Conservation (phyloP, 2,329 filamentous ascomycete species). For the Trichoderma citrinoviride region DNA sequence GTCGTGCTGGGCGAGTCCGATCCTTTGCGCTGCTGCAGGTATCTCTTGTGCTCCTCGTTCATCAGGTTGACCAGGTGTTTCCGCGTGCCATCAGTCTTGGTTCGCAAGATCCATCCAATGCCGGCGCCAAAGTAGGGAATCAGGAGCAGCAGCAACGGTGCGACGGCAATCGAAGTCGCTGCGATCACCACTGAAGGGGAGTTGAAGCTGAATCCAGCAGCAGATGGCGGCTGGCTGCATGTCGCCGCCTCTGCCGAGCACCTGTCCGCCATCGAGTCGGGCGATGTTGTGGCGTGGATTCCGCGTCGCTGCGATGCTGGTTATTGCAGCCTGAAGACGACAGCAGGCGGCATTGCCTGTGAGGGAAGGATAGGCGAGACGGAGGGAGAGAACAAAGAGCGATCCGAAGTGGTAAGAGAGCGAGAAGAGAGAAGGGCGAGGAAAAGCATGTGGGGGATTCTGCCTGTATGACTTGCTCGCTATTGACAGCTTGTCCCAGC, state of each 20-base stretch:
- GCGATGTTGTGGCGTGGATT: background rate
- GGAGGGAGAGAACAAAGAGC: background rate
- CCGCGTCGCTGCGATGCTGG: background rate
- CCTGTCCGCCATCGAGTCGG: constrained; percentile 11
- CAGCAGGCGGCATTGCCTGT: constrained; percentile 17
- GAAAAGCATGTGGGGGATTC: constrained; percentile 22
- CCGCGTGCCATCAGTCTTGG: constrained; percentile 61
- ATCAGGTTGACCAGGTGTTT: constrained; percentile 55
- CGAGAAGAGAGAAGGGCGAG: background rate
- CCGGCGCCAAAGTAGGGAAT: constrained; percentile 40
- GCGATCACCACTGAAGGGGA: constrained; percentile 30
- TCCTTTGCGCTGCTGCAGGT: constrained; percentile 34
- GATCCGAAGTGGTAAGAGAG: background rate
- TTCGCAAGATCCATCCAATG: constrained; percentile 60
- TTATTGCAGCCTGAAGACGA: constrained; percentile 3
- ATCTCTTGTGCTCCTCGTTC: constrained; percentile 45
- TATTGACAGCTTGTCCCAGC: constrained; percentile 21
- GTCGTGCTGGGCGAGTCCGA: constrained; percentile 33
- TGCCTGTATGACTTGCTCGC: constrained; percentile 19
- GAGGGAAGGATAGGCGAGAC: background rate
- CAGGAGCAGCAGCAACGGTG: constrained; percentile 28
- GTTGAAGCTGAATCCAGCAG: constrained; percentile 31
- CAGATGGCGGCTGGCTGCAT: constrained; percentile 9
- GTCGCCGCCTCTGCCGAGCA: constrained; percentile 17
- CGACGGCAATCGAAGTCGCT: constrained; percentile 25